Percentiles rank a stretch among this genome's conserved stretches.
These are phyloP conservation scores for Gigaspora rosea DNA, from an alignment of 192 early-diverging fungal genomes.

Conservation along the genomic window DNA sequence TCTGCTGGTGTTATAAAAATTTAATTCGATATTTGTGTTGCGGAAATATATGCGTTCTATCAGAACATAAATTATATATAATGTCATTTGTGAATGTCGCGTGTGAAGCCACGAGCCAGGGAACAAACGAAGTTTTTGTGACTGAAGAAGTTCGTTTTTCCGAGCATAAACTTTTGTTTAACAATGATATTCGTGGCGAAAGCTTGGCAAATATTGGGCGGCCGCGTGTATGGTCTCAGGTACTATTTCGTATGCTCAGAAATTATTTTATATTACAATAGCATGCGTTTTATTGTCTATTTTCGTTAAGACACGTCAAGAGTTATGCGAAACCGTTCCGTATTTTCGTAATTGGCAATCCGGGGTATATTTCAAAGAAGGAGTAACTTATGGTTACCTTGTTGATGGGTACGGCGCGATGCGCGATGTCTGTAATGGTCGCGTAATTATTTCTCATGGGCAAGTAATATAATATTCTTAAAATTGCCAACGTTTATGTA, in stretches of 20 bases:
- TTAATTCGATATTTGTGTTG: too few species aligned
- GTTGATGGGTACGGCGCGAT: background rate
- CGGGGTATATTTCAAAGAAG: background rate
- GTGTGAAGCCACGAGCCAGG: too few species aligned
- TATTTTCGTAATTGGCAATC: background rate
- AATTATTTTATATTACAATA: background rate
- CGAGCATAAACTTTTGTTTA: background rate
- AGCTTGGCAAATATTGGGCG: background rate
- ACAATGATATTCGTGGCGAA: background rate
- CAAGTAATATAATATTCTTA: background rate
- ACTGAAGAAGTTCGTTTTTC: background rate
- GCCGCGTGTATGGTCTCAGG: background rate
- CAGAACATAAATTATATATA: too few species aligned
- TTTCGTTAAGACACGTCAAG: conserved; percentile 1
- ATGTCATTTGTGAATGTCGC: too few species aligned
- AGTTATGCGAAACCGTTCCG: background rate
- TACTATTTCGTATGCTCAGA: background rate
- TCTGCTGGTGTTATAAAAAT: too few species aligned
- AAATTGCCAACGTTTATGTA: background rate
- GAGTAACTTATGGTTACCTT: background rate
- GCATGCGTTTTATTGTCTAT: background rate
- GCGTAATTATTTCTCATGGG: conserved; percentile 12
- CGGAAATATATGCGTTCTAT: too few species aligned
- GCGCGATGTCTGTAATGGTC: background rate
- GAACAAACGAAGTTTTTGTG: too few species aligned